Evolutionary conservation across 805 yeast species (phyloP), one percentile per base, ranked within the genome.

Genomic region (Debaryomyces tyrocola): DNA sequence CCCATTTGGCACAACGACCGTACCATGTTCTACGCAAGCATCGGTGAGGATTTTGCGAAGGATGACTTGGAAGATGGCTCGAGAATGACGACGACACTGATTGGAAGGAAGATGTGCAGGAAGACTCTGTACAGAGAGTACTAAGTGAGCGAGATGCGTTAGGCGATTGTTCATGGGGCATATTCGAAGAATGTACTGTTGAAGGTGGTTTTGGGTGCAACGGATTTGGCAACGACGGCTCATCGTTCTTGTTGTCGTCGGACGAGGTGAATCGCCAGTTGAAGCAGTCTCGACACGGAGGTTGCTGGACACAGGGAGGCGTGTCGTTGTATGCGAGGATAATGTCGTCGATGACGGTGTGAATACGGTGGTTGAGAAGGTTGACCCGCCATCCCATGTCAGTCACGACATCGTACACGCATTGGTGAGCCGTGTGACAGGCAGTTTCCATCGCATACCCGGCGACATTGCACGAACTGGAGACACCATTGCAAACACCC

Each of bases 361-460:
- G 94, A 44, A 94, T 89, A 37, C 97, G 75, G 65, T 94, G 99
- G 64, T 92, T 90, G 51, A 87, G 74, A 64, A 94, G 69, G 56
- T 85, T 90, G 12, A 91, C 91, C 58, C 82, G 85, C 97, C 97
- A 92, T 2, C 97, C 97, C 52, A 78, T 70, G 55, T 94, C 98
- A 3, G 78, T 77, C 10, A 91, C 96, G 9, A 86, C 91, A 58
- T 94, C 98, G 67, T 92, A 94, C 24, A 85, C 77, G 64, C 98
- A 94, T 44, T 82, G 81, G 62, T 78, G 78, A 0, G 98, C 99
- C 0, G 96, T 79, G 63, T 94, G 99, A 62, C 99, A 94, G 39
- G 84, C 85, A 0, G 97, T 85, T 59, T 94, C 99, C 96, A 94
- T 85, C 9, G 98, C 99, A 64, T 90, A 94, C 0, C 99, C 99